Conservation (phyloP, 352 stramenopile genomes). For the Phytophthora tubulina region DNA sequence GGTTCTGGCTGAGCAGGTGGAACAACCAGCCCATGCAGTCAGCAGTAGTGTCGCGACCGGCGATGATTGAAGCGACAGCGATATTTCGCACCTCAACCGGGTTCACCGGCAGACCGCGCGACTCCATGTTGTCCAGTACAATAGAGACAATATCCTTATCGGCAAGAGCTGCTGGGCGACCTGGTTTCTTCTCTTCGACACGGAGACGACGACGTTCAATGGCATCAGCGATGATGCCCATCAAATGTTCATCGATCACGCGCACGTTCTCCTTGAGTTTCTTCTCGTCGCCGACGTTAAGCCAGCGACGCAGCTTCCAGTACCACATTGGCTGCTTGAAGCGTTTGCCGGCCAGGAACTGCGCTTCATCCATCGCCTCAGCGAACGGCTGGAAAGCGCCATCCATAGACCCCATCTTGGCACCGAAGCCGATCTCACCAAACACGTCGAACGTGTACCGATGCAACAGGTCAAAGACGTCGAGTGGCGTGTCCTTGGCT, state of each 20-base stretch:
- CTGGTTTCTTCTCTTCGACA: constrained; percentile 18
- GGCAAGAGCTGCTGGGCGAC: constrained; percentile 1
- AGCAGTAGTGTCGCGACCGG: constrained; percentile 74
- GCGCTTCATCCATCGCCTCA: constrained; percentile 43
- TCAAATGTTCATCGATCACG: constrained; percentile 50
- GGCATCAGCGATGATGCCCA: constrained; percentile 50
- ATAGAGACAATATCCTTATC: constrained; percentile 49
- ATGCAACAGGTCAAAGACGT: constrained; percentile 52
- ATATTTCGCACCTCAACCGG: constrained; percentile 63
- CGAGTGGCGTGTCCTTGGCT: constrained; percentile 11
- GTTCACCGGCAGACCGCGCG: constrained; percentile 32
- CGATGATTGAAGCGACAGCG: constrained; percentile 76
- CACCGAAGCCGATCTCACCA: constrained; percentile 54
- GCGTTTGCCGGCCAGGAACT: constrained; percentile 36
- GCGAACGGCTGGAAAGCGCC: constrained; percentile 48
- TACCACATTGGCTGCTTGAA: constrained; percentile 49
- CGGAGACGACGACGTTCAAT: constrained; percentile 39
- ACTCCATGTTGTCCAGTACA: constrained; percentile 42
- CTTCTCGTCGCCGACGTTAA: constrained; percentile 51
- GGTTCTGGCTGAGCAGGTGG: constrained; percentile 39
- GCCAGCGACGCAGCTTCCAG: constrained; percentile 56
- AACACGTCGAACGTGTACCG: constrained; percentile 60
- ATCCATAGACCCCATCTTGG: constrained; percentile 44
- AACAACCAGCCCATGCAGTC: constrained; percentile 65
- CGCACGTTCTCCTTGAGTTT: constrained; percentile 45